Evolutionary conservation across 2,329 filamentous ascomycete species (phyloP), one percentile per base, ranked within the genome.

Genomic region (Rutstroemia sp.): DNA sequence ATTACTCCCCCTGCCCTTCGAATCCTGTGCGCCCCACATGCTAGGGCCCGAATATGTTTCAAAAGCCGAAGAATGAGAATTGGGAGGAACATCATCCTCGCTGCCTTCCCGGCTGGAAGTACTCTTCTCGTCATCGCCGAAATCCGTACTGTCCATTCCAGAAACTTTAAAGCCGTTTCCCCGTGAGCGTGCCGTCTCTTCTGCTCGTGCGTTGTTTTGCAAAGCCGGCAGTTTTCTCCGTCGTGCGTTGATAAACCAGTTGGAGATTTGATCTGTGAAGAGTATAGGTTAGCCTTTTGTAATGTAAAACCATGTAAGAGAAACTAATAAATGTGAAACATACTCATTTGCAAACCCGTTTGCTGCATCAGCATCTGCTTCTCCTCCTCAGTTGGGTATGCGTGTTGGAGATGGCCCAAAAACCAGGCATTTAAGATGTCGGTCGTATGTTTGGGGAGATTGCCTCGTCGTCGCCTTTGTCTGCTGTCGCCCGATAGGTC

Each of bases 381-480:
- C 73, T 95, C 87, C 60, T 95, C 89, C 70, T 95, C 89, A 4
- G 84, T 91, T 1, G 90, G 90, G 68, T 95, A 95, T 0, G 90
- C 89, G 67, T 94, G 89, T 58, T 84, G 77, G 7, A 91, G 72
- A 70, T 94, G 87, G n/a, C 78, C 78, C 51, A 84, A 73, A 62
- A 95, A 92, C 91, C 91, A 96, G 0, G 81, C 76, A 54, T 88
- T 82, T 42, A 96, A 76, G 62, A 88, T 85, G 68, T 92, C 88
- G 0, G 90, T 96, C 0, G 89, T 89, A 54, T 91, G 87, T 68
- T 95, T 95, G n/a, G 91, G 91, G 3, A 96, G 76, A 67, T 96
- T 96, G 1, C 91, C 91, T 40, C 91, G 80, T 52, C 90, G 78
- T 69, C 83, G 85, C 34, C 81, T 57, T 46, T 61, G 63, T 42